phyloP scores from a whole-genome alignment of 495 filamentous ascomycete genomes.

The Tuber brumale region DNA sequence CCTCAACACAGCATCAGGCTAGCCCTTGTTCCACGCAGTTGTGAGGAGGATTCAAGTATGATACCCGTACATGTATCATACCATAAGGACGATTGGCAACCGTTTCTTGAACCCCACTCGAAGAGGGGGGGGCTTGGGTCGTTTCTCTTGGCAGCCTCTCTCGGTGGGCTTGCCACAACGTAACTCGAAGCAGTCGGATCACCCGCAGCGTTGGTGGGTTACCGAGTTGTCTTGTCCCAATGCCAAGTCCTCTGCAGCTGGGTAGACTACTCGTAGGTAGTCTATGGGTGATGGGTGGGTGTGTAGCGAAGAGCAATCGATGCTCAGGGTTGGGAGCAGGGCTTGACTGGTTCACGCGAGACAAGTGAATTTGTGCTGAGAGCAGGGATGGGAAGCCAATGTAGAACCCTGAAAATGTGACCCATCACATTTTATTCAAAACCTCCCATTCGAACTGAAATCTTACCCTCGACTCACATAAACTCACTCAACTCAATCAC shows the following conservation, averaged over 20 bases:
- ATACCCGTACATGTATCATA: background rate
- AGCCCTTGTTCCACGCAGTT: constrained; percentile 29
- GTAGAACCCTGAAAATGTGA: constrained; percentile 30
- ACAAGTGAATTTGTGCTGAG: constrained; percentile 17
- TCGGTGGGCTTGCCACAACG: constrained; percentile 31
- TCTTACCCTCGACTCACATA: background rate
- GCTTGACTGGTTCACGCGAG: constrained; percentile 33
- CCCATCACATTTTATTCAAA: constrained; percentile 20
- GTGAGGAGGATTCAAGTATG: constrained; percentile 12
- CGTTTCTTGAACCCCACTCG: constrained; percentile 35
- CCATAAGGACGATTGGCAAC: constrained; percentile 19
- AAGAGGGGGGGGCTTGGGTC: constrained; percentile 31
- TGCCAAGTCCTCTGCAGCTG: constrained; percentile 29
- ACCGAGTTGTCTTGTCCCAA: constrained; percentile 15
- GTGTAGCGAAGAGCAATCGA: constrained; percentile 20
- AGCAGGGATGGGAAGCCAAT: constrained; percentile 18
- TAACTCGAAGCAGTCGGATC: constrained; percentile 24
- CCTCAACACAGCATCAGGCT: constrained; percentile 23
- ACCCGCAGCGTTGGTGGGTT: constrained; percentile 34
- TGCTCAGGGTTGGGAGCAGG: constrained; percentile 17
- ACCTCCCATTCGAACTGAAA: background rate
- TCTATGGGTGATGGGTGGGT: too few relatives aligned
- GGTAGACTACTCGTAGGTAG: too few relatives aligned
- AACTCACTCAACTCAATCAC: background rate
- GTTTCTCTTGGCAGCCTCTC: constrained; percentile 25